Conservation (phyloP, 345 rosid species). For the Rubroshorea leprosula region DNA sequence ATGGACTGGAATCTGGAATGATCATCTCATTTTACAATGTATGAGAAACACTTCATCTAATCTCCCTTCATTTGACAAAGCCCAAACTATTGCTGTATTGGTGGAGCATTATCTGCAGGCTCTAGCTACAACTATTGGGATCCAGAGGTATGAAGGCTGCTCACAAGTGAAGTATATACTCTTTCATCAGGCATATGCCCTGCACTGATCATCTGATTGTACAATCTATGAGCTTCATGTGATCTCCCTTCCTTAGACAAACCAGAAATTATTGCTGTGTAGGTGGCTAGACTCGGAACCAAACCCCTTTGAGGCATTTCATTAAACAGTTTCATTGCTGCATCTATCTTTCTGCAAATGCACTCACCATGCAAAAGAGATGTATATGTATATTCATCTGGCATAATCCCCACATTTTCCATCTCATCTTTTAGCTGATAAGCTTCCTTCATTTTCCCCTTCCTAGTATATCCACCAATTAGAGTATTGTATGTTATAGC, state of each 20-base stretch:
- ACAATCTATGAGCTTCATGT: conserved; percentile 67
- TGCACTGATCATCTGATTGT: conserved; percentile 56
- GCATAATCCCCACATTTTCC: conserved; percentile 42
- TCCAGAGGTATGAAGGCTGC: conserved; percentile 49
- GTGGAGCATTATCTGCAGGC: conserved; percentile 15
- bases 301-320: conserved; percentile 52
- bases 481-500: conserved; percentile 56
- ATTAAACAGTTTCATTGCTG: conserved; percentile 55
- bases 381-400: conserved; percentile 63
- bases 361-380: conserved; percentile 80
- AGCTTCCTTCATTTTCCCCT: conserved; percentile 63
- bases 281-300: conserved; percentile 41
- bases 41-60: conserved; percentile 80
- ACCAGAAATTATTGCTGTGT: conserved; percentile 60
- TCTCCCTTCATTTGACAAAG: conserved; percentile 66
- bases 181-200: conserved; percentile 63
- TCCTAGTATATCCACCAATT: conserved; percentile 58
- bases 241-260: conserved; percentile 76
- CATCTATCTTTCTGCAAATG: conserved; percentile 48
- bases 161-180: conserved; percentile 66
- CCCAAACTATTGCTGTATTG: conserved; percentile 58
- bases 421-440: conserved; percentile 49
- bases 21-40: conserved; percentile 64
- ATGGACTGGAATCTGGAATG: conserved; percentile 55
- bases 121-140: too few relatives aligned